A percentile compares a stretch with the other conserved stretches of the same genome.
Conservation (phyloP, 2,329 filamentous ascomycete species). For the Aaosphaeria arxii region DNA sequence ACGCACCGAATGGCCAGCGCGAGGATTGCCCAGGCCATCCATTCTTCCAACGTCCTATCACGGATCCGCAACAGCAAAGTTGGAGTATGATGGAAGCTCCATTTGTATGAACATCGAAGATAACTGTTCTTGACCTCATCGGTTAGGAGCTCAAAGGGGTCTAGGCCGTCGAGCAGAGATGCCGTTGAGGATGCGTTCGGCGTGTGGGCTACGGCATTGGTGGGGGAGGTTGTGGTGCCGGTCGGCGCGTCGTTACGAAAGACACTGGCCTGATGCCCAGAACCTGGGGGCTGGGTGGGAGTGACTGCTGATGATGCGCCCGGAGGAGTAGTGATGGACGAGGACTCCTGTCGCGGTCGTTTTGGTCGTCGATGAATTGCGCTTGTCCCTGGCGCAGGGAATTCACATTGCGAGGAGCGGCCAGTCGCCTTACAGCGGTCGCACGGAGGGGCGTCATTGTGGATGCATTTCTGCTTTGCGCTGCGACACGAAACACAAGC, state of each 20-base stretch:
- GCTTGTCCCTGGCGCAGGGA: constrained; percentile 37
- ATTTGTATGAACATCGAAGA: constrained; percentile 40
- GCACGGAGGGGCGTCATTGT: constrained; percentile 38
- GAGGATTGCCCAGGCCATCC: constrained; percentile 43
- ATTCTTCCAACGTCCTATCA: constrained; percentile 35
- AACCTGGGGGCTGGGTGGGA: neutral
- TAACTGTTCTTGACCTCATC: constrained; percentile 43
- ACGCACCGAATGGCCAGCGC: constrained; percentile 38
- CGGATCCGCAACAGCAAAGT: constrained; percentile 37
- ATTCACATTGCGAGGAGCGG: constrained; percentile 30
- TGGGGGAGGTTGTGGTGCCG: constrained; percentile 11
- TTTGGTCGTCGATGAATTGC: constrained; percentile 37
- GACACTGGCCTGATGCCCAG: constrained; percentile 9
- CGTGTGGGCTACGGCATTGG: constrained; percentile 17
- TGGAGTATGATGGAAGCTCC: constrained; percentile 42
- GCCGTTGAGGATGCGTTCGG: constrained; percentile 22
- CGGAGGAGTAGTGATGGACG: constrained; percentile 10
- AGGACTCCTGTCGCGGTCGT: constrained; percentile 26
- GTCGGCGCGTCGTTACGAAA: constrained; percentile 24
- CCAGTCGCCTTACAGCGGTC: constrained; percentile 36
- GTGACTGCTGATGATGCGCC: constrained; percentile 1
- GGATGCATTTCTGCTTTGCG: constrained; percentile 40
- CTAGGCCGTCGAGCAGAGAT: constrained; percentile 26
- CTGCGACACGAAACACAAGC: constrained; percentile 38
- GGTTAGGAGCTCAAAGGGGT: constrained; percentile 38